Base-by-base conservation (phyloP, 495 filamentous ascomycete species). In the Hypoxylon perforatum region DNA sequence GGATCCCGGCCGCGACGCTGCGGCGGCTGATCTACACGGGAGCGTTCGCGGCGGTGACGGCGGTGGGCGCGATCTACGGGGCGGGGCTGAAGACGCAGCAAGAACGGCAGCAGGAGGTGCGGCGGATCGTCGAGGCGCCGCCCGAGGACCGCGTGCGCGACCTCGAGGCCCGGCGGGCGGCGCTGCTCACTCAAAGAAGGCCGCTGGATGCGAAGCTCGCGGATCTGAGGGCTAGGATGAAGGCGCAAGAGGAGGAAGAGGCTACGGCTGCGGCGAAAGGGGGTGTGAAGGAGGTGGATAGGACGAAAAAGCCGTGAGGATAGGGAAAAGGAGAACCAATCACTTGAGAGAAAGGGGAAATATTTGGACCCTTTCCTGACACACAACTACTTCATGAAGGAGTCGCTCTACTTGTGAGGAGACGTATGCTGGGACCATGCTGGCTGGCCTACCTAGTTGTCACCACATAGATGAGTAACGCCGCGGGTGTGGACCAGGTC, bases 51-150 rank as follows among this genome's bases (percentile, higher is more conserved):
- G 80, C 80, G 23, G 76, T 85, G 25, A 83, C 79, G 18, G 73
- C 79, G 25, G 78, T 77, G 0, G 85, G 86, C 45, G 73, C 82
- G 0, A 77, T 80, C 57, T 87, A 86, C 69, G 87, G 87, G 18
- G 87, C 87, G 2, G 80, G 80, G n/a, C 70, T 89, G 28, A 88
- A 88, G 75, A 81, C 77, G 54, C 73, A 74, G 58, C 73, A 80
- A 60, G 82, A 88, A 28, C 74, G 62, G 47, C 22, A 48, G 61
- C 42, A 78, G 71, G 75, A 80, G 63, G 76, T 68, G 41, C 41
- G 75, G 54, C 71, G 75, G 50, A 28, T 74, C 30, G 25, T 65
- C 15, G 74, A 77, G 51, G 63, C 73, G 12, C 73, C 71, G 11
- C 10, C 54, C 23, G 75, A 78, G 35, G 78, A 81, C 15, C 75